These are phyloP conservation scores for Kickxella alabastrina DNA, from an alignment of 192 early-diverging fungal genomes.

Conservation along the genomic window DNA sequence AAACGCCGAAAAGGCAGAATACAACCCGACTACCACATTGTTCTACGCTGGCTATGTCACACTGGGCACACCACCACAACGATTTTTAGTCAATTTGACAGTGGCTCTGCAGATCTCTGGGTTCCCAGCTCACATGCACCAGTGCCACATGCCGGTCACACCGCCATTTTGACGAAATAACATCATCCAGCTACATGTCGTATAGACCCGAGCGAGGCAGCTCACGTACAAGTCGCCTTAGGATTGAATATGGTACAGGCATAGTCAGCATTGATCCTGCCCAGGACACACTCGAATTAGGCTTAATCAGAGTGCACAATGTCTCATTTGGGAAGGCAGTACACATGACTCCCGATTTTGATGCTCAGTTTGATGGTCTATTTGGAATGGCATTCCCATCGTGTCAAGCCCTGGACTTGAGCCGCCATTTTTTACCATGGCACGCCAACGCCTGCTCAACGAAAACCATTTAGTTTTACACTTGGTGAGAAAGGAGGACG, in stretches of 20 bases:
- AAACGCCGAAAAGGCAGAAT: neutral
- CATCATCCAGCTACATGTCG: neutral
- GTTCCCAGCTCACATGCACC: slow-evolving; percentile 52
- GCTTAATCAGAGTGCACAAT: slow-evolving; percentile 23
- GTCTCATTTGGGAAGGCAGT: slow-evolving; percentile 41
- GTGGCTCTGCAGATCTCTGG: slow-evolving; percentile 68
- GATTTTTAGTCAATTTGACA: slow-evolving; percentile 68
- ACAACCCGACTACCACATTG: slow-evolving; percentile 42
- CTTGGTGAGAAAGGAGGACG: slow-evolving; percentile 32
- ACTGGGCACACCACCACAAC: slow-evolving; percentile 61
- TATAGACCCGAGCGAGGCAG: neutral
- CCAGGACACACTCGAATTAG: slow-evolving; percentile 34
- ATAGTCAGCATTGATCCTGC: slow-evolving; percentile 35
- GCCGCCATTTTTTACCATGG: slow-evolving; percentile 39
- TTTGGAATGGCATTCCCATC: slow-evolving; percentile 47
- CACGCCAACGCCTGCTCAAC: slow-evolving; percentile 18
- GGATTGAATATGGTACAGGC: slow-evolving; percentile 45
- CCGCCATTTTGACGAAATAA: slow-evolving; percentile 16
- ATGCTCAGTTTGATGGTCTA: slow-evolving; percentile 43
- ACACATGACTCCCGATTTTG: slow-evolving; percentile 43
- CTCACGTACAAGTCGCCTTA: neutral
- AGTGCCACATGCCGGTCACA: slow-evolving; percentile 26
- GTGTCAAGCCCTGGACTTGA: slow-evolving; percentile 33
- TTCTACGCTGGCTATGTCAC: slow-evolving; percentile 65
- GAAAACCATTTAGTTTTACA: slow-evolving; percentile 49